Evolutionary conservation across 2,329 filamentous ascomycete species (phyloP).

Genomic region (Penicillium glabrum): DNA sequence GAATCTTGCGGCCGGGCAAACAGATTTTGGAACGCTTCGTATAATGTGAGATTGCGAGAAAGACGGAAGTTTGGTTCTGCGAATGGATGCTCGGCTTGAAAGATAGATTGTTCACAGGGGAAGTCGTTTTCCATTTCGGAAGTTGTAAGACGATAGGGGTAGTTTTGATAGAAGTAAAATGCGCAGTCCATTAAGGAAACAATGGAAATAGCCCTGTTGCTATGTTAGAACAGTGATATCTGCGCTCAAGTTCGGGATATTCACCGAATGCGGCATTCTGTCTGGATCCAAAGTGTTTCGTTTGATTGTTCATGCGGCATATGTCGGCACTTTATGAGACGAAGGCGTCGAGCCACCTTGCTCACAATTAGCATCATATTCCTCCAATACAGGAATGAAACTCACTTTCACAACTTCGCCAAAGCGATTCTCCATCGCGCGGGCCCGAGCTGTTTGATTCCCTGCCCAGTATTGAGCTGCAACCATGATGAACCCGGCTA

Average conservation of each 20-base stretch:
- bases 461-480: conserved; percentile 48
- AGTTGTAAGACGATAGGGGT: conserved; percentile 41
- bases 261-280: conserved; percentile 45
- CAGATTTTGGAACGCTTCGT: conserved; percentile 40
- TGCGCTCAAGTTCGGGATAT: neutral
- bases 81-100: conserved; percentile 44
- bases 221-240: conserved; percentile 5
- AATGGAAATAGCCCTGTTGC: conserved; percentile 37
- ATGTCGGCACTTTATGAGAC: conserved; percentile 40
- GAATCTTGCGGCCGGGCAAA: conserved; percentile 31
- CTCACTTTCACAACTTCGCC: conserved; percentile 43
- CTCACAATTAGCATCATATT: neutral
- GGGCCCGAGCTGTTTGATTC: conserved; percentile 36
- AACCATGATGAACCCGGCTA: conserved; percentile 44
- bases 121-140: conserved; percentile 46
- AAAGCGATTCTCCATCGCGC: conserved; percentile 46
- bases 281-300: conserved; percentile 46
- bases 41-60: conserved; percentile 36
- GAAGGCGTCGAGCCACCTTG: conserved; percentile 37
- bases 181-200: conserved; percentile 47
- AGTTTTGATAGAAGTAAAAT: conserved; percentile 48
- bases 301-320: conserved; percentile 35
- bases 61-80: conserved; percentile 40
- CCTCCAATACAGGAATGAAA: neutral
- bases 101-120: conserved; percentile 43